Evolutionary conservation across 2,329 filamentous ascomycete species (phyloP), one percentile per base, ranked within the genome.

Genomic region (Monosporascus sp.): DNA sequence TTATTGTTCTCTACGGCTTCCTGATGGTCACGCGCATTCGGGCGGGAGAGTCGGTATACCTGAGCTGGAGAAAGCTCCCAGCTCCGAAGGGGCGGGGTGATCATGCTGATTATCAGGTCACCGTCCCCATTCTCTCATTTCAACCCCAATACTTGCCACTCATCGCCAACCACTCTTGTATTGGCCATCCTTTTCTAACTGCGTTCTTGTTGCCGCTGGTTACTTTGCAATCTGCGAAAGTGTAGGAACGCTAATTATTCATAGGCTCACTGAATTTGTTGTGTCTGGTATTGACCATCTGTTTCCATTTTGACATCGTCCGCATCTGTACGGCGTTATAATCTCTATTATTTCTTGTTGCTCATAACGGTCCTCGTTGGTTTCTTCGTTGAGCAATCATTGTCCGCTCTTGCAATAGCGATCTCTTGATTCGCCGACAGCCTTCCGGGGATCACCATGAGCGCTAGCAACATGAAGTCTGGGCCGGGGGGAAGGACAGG

Each of bases 401-500:
- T 11, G 11, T 46, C 6, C n/a, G 31, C 16, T 27, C 43, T 46
- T 24, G 14, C 43, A 31, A 22, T 7, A 19, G 5, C 22, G 7
- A 27, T 27, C 24, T 19, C 46, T 48, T 54, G 38, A 54, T 48
- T 53, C 43, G 49, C 49, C 43, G 49, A 41, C 50, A 26, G 48
- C 43, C 46, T 43, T 54, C 45, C 37, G 58, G 60, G 38, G 57
- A 52, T 59, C 63, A 64, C 50, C 57, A 83, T 84, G 80, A 83
- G 74, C 67, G 74, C 78, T 58, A 70, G 69, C 60, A 70, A 72
- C 52, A 68, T 72, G 60, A 85, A 84, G 64, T 60, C 77, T 55
- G 75, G 74, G 57, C 70, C 77, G 61, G 67, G 73, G 56, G 70
- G 75, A 27, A 86, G 82, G 72, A 71, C 76, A 56, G 79, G 74